These are phyloP conservation scores for Yamadazyma scolyti DNA, from an alignment of 805 yeast species.

Conservation along the genomic window DNA sequence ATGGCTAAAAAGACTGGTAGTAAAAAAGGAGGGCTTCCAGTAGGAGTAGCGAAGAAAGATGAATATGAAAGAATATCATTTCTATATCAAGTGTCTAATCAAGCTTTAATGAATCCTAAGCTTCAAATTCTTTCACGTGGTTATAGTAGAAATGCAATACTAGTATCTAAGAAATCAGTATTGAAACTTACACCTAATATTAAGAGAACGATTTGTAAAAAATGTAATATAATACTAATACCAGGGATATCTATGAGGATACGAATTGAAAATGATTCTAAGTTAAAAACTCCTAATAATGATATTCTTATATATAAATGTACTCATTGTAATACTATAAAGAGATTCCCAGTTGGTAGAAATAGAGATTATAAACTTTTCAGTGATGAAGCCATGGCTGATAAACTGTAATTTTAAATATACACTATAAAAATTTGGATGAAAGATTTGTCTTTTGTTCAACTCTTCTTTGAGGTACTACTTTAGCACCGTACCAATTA, in stretches of 20 bases:
- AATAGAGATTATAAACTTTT: constrained; percentile 47
- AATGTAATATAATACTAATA: constrained; percentile 50
- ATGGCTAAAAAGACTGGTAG: constrained; percentile 9
- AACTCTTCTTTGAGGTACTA: constrained; percentile 36
- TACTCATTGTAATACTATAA: constrained; percentile 45
- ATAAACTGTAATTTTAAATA: too few relatives aligned
- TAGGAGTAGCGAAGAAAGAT: constrained; percentile 46
- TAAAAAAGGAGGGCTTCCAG: constrained; percentile 26
- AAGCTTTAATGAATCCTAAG: constrained; percentile 23
- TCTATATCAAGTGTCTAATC: constrained; percentile 52
- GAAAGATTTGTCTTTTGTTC: constrained; percentile 18
- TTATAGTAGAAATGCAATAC: constrained; percentile 51
- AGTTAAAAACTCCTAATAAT: constrained; percentile 20
- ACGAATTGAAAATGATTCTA: constrained; percentile 42
- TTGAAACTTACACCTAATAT: constrained; percentile 58
- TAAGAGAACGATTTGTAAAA: constrained; percentile 68
- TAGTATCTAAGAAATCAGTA: constrained; percentile 67
- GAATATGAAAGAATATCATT: constrained; percentile 58
- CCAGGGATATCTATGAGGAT: constrained; percentile 44
- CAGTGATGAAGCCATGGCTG: constrained; percentile 41
- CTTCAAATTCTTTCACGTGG: constrained; percentile 49
- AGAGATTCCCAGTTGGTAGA: constrained; percentile 62
- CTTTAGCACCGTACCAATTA: constrained; percentile 73
- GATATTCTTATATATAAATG: constrained; percentile 53
- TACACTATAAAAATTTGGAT: constrained; percentile 7